Base-by-base conservation (phyloP, 2,329 filamentous ascomycete genomes). In the Blumeriella jaapii region DNA sequence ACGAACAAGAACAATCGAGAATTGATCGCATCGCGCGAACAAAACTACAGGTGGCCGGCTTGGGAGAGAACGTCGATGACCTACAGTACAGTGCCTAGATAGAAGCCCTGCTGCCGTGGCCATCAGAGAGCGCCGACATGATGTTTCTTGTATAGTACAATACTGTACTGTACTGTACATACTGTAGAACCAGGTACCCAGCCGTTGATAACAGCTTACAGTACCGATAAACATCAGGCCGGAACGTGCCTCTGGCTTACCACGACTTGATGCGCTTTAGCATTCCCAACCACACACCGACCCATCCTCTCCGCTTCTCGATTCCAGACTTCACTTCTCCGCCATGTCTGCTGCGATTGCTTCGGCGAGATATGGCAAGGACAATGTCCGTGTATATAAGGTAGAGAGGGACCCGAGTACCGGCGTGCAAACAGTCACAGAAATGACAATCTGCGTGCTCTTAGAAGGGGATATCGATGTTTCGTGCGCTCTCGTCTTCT, bases 311-410 rank as follows among this genome's bases (percentile, higher is more conserved):
- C 20, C 7, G 4, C 26, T 14, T 14, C 16, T 9, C 6, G 20
- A 11, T 13, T 20, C 11, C 20, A 27, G 31, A 20, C n/a, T 27
- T 23, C 13, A 5, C 15, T 13, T 24, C 18, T 12, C 9, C 14
- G 19, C 32, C 31, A 39, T 39, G 37, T 34, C 37, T 34, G 34
- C 39, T 12, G 31, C 34, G 17, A 31, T 44, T 13, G 65, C 70
- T 41, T 63, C 72, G 53, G 82, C 82, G 52, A 76, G 78, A 57
- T 89, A 87, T 59, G 82, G 82, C 65, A 89, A 98, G 75, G 91
- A 96, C 74, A 96, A 98, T 66, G 81, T 98, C 70, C 87, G 91
- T 55, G 76, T 98, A 53, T 93, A 82, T 75, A 98, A 98, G 63
- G 86, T 95, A 54, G 71, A 93, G 55, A 77, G 76, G 52, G 77